Base-by-base conservation (phyloP, 106 monocot genomes). In the Dendrobium huoshanense region DNA sequence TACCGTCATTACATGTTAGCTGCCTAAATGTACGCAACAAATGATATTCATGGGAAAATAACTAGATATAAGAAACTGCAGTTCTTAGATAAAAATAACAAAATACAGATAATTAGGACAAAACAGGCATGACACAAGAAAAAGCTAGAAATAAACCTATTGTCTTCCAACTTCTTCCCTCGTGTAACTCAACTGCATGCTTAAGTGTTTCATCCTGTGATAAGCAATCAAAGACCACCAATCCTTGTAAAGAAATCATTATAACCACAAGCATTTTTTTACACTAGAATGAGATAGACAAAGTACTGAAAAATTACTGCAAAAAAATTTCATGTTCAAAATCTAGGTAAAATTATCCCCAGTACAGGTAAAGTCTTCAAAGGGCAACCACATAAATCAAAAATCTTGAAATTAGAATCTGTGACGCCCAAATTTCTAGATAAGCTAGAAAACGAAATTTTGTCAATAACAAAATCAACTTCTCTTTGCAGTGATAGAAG, bases 111-210 rank as follows among this genome's bases (percentile, higher is more conserved):
- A 58, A 58, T 58, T 58, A 20, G 58, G 58, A 58, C 58, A 19
- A 17, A 58, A 17, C 58, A 19, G n/a, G n/a, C 4, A 68, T 9
- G 24, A 68, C 25, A 68, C 4, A 19, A 16, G 73, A 41, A 40
- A 73, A 73, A 16, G 25, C 5, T 2, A 73, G 41, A 41, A 73
- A 41, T 5, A 41, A 75, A 97, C 94, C 97, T 90, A 97, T 97
- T 92, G 87, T 97, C 83, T 97, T 97, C 97, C 97, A 97, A 79
- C 81, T 81, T 84, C 85, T 94, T 77, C 90, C 92, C 73, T 87
- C 88, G 88, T 89, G 82, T 77, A 78, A 64, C 82, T 89, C 82
- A 82, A 97, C 94, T 64, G 97, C 94, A 49, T 86, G 84, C 78
- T 89, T 84, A 78, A 97, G 77, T 78, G 88, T 91, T 47, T 94